Evolutionary conservation across 192 early-diverging fungal species (phyloP), one percentile per base, ranked within the genome.

Genomic region (Coemansia furcata): DNA sequence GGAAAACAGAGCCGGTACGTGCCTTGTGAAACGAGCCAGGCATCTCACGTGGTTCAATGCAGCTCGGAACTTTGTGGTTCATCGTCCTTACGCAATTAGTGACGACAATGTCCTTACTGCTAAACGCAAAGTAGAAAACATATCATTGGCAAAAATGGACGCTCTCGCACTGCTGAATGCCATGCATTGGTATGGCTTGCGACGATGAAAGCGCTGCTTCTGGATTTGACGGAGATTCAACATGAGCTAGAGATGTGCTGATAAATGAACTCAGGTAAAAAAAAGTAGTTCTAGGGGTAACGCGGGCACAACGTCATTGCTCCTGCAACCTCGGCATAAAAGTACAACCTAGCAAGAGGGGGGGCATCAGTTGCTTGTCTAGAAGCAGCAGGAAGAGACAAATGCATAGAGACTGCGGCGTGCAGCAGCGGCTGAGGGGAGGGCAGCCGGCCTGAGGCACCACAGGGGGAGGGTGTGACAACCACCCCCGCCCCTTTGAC

Each of bases 401-500:
- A 52, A 52, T 52, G 26, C 14, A 30, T 52, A n/a, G 11, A 30
- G 26, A 14, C 50, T 52, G 50, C 11, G 23, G 50, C 50, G 23
- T 52, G 50, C 23, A 26, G 26, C 10, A 52, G 50, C 50, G 29
- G 50, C 50, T 6, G 4, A 33, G 58, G 58, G 58, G 58, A 19
- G 36, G 58, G 58, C 58, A 21, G 58, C 36, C 35, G 39, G 58
- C 58, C 58, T 60, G 58, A 60, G 58, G 58, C 58, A 60, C n/a
- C 7, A 57, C 54, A 17, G 54, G 54, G 63, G 77, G 77, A 21
- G 67, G 76, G 62, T 68, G 69, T 39, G 42, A 10, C 23, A 49
- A 49, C 73, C 69, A 54, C 69, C 73, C 66, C 73, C 50, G 55
- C 33, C 39, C 39, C 32, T 29, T 60, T 57, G 66, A 63, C 66